phyloP scores from a whole-genome alignment of 495 filamentous ascomycete species.

The Haplographium delicatum region DNA sequence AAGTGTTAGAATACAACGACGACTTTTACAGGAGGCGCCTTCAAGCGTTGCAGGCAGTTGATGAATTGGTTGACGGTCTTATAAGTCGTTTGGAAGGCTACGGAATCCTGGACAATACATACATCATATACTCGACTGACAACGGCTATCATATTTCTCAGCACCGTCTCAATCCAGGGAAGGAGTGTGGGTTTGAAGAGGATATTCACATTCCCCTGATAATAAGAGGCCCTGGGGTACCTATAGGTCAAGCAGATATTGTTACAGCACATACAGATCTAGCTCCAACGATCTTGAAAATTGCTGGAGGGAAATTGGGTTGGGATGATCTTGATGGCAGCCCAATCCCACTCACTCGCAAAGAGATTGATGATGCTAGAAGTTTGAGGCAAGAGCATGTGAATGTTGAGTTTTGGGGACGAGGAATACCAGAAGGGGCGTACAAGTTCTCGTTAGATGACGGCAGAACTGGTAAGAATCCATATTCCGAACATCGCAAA shows the following conservation, averaged over 20 bases:
- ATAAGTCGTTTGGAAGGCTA: constrained; percentile 44
- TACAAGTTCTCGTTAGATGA: constrained; percentile 22
- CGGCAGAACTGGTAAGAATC: constrained; percentile 5
- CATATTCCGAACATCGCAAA: neutral
- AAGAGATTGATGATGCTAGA: constrained; percentile 1
- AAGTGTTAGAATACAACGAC: constrained; percentile 56
- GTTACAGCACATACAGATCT: constrained; percentile 63
- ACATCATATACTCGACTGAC: constrained; percentile 62
- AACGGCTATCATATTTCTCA: constrained; percentile 70
- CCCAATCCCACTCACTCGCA: constrained; percentile 39
- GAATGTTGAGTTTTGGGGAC: constrained; percentile 58
- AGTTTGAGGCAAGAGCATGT: constrained; percentile 46
- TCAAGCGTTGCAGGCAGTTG: constrained; percentile 57
- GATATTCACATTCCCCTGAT: constrained; percentile 63
- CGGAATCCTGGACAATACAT: constrained; percentile 55
- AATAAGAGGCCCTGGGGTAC: constrained; percentile 51
- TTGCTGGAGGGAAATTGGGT: constrained; percentile 39
- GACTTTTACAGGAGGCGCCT: constrained; percentile 58
- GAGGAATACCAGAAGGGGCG: constrained; percentile 40
- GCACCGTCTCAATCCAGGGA: constrained; percentile 61
- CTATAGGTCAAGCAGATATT: constrained; percentile 32
- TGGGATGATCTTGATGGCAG: constrained; percentile 48
- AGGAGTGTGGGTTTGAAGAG: constrained; percentile 60
- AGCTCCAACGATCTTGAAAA: constrained; percentile 54
- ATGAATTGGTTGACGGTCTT: constrained; percentile 56